phyloP scores from a whole-genome alignment of 1,284 basidiomycete genomes.

The Boletus calvinii region DNA sequence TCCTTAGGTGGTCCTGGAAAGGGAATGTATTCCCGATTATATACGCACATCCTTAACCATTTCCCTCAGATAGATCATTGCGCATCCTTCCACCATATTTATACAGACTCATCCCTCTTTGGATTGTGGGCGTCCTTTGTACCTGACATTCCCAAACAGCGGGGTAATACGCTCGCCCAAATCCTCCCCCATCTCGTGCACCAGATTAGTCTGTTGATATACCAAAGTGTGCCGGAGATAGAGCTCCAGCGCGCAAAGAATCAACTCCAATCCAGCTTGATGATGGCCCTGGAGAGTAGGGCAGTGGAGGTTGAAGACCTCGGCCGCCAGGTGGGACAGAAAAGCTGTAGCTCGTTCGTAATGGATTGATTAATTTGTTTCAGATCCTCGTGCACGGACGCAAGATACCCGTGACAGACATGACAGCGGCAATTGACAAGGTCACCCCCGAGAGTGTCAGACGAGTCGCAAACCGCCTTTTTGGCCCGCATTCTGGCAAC shows the following conservation, averaged over 20 bases:
- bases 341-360: not conserved
- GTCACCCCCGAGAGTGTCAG: constrained; percentile 72
- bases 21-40: constrained; percentile 97
- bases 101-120: constrained; percentile 92
- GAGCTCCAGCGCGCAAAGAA: constrained; percentile 93
- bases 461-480: constrained; percentile 73
- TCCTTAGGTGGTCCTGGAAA: constrained; percentile 87
- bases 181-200: constrained; percentile 86
- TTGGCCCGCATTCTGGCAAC: constrained; percentile 58
- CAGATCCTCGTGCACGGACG: constrained; percentile 91
- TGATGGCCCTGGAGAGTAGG: constrained; percentile 95
- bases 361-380: constrained; percentile 13
- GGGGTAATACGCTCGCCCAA: constrained; percentile 62
- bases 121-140: constrained; percentile 92
- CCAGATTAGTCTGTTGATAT: constrained; percentile 75
- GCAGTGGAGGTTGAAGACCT: constrained; percentile 90
- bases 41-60: constrained; percentile 96
- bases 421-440: constrained; percentile 87
- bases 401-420: constrained; percentile 86
- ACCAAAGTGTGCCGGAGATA: constrained; percentile 59
- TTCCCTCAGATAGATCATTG: constrained; percentile 95
- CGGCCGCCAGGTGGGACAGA: constrained; percentile 65
- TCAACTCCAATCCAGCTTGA: constrained; percentile 90
- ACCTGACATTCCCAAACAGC: constrained; percentile 58
- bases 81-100: constrained; percentile 98